A percentile compares a stretch with the other conserved stretches of the same genome.
phyloP scores from a whole-genome alignment of 805 yeast genomes.

The Candida succiphila region DNA sequence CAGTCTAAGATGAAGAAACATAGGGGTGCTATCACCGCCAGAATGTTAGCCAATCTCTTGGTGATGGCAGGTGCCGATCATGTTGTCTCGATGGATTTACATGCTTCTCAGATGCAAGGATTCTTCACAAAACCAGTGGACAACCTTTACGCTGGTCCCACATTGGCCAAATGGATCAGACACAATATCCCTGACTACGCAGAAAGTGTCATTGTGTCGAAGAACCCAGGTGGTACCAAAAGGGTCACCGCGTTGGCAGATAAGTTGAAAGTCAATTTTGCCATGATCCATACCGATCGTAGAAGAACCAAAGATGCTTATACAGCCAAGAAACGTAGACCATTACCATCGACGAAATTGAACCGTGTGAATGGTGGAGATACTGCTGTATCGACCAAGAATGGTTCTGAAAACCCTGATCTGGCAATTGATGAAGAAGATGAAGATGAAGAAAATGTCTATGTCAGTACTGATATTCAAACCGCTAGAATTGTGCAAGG shows the following conservation, averaged over 20 bases:
- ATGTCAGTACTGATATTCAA: conserved; percentile 72
- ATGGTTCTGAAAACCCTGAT: background rate
- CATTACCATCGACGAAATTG: conserved; percentile 26
- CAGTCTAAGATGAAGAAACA: conserved; percentile 98
- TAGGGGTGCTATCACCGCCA: conserved; percentile 96
- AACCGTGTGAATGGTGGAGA: background rate
- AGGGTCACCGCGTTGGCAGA: conserved; percentile 98
- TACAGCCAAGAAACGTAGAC: conserved; percentile 35
- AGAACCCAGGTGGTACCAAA: conserved; percentile 98
- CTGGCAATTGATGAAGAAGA: conserved; percentile 30
- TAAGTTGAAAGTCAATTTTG: conserved; percentile 88
- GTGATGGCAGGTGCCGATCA: conserved; percentile 99
- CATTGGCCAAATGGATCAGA: conserved; percentile 91
- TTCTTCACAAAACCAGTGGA: conserved; percentile 96
- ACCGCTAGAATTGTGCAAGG: conserved; percentile 96
- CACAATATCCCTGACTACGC: conserved; percentile 80
- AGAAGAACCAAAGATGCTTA: conserved; percentile 72
- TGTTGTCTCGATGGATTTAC: conserved; percentile 93
- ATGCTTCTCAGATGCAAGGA: conserved; percentile 98
- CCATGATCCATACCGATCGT: conserved; percentile 98
- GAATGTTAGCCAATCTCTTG: conserved; percentile 91
- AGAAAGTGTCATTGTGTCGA: conserved; percentile 93
- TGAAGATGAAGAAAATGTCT: conserved; percentile 56
- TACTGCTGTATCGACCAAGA: too few species aligned
- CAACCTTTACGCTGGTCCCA: conserved; percentile 92